Base-by-base conservation (phyloP, 2,329 filamentous ascomycete genomes). In the Aurifilum marmelostoma region DNA sequence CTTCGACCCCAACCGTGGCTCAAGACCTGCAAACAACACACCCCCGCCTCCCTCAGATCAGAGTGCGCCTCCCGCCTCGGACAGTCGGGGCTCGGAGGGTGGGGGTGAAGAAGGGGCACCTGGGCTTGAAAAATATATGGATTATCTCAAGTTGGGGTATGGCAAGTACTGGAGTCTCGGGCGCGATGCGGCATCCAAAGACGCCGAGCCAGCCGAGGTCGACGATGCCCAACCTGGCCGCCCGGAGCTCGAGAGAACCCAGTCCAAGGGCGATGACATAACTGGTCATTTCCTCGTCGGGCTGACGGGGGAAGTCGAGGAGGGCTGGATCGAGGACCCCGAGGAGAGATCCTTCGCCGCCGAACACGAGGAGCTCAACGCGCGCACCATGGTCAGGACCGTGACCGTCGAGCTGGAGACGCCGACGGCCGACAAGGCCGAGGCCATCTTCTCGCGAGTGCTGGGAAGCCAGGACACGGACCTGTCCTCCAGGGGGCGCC, bases 71-170 rank as follows among this genome's bases (percentile, higher is more conserved):
- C 64, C 68, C 18, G 24, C 65, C 24, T 43, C 43, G n/a, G 43
- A 47, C 8, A 6, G 14, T 11, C 24, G 21, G 5, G 21, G 16
- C 16, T 8, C 64, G 24, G 47, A 12, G 37, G 37, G 64, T 62
- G 47, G 43, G 21, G 37, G 37, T 24, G 63, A 69, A 12, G 67
- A 62, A 21, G 80, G 81, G 3, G 79, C 79, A 37, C 79, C 80
- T 11, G 81, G 81, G 27, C 77, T 87, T 71, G 84, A 87, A 73
- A 88, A 83, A 67, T 83, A 90, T 73, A 84, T 90, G 75, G 86
- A 84, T 72, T 91, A 89, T 74, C 82, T 92, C 65, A 92, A 89
- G 74, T 79, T 91, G 63, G 88, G 88, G 5, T 91, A 91, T 72
- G 88, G 88, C 37, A 89, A 87, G n/a, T 88, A 89, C 73, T 91